These are phyloP conservation scores for Avena eriantha DNA, from an alignment of 176 grass and related monocot species.

Conservation along the genomic window DNA sequence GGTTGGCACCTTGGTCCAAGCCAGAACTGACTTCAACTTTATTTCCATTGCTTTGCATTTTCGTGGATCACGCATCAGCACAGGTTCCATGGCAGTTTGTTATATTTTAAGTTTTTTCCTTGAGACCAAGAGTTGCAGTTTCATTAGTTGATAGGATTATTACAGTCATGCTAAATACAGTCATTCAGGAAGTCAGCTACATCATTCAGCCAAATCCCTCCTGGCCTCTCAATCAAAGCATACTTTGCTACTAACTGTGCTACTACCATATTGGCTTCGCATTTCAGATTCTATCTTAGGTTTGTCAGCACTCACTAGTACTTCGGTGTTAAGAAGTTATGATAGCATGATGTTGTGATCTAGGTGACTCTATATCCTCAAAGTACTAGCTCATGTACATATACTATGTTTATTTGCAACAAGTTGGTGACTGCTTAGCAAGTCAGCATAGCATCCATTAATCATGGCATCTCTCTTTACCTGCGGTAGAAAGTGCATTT, in stretches of 20 bases:
- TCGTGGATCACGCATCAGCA: conserved; percentile 24
- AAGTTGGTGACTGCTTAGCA: conserved; percentile 42
- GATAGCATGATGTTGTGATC: conserved; percentile 10
- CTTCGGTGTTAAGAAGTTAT: conserved; percentile 18
- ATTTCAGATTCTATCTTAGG: conserved; percentile 5
- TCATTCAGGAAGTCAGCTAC: background rate
- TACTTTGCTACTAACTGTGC: background rate
- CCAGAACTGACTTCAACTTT: conserved; percentile 37
- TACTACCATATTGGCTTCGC: background rate
- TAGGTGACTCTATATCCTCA: conserved; percentile 37
- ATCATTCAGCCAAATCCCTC: background rate
- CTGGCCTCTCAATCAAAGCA: background rate
- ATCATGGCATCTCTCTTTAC: conserved; percentile 20
- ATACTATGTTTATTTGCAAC: conserved; percentile 6
- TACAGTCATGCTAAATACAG: conserved; percentile 4
- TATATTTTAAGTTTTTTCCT: background rate
- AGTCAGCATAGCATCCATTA: conserved; percentile 31
- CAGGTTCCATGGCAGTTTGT: background rate
- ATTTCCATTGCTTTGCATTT: conserved; percentile 18
- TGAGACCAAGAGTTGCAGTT: background rate
- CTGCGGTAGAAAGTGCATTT: background rate
- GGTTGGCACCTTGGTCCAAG: background rate
- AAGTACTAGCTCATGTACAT: background rate
- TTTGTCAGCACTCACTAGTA: conserved; percentile 32
- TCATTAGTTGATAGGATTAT: background rate